phyloP scores from a whole-genome alignment of 805 yeast species.

The Vanderwaltozyma polyspora region DNA sequence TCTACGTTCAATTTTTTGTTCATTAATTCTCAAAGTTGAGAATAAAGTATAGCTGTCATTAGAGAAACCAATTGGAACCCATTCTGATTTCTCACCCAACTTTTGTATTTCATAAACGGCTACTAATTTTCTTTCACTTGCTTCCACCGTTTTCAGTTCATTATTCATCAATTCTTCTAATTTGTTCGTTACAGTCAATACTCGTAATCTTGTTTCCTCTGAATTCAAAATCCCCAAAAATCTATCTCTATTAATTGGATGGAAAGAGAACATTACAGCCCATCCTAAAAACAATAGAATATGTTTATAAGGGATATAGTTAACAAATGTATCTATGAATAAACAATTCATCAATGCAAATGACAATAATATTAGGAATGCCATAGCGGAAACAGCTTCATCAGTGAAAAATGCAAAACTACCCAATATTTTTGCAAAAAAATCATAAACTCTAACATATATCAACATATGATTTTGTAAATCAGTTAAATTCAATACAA shows the following conservation, averaged over 20 bases:
- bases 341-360: constrained; percentile 24
- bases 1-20: constrained; percentile 11
- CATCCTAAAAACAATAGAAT: constrained; percentile 36
- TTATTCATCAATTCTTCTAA: constrained; percentile 34
- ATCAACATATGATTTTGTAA: constrained; percentile 69
- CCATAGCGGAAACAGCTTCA: constrained; percentile 45
- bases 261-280: constrained; percentile 34
- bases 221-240: constrained; percentile 40
- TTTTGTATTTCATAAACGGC: constrained; percentile 62
- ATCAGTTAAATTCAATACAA: constrained; percentile 68
- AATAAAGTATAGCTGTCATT: constrained; percentile 43
- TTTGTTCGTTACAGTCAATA: constrained; percentile 38
- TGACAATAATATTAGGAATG: constrained; percentile 32
- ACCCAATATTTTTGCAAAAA: constrained; percentile 34
- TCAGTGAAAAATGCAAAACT: constrained; percentile 55
- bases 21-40: constrained; percentile 30
- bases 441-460: constrained; percentile 55
- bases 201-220: constrained; percentile 51
- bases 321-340: constrained; percentile 20
- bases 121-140: constrained; percentile 38
- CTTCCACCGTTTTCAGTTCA: constrained; percentile 31
- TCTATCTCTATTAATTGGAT: constrained; percentile 42
- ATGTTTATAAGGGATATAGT: constrained; percentile 29
- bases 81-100: constrained; percentile 37
- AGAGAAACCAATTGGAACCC: constrained; percentile 55